phyloP scores from a whole-genome alignment of 176 grass and related monocot genomes.

The Typha latifolia region DNA sequence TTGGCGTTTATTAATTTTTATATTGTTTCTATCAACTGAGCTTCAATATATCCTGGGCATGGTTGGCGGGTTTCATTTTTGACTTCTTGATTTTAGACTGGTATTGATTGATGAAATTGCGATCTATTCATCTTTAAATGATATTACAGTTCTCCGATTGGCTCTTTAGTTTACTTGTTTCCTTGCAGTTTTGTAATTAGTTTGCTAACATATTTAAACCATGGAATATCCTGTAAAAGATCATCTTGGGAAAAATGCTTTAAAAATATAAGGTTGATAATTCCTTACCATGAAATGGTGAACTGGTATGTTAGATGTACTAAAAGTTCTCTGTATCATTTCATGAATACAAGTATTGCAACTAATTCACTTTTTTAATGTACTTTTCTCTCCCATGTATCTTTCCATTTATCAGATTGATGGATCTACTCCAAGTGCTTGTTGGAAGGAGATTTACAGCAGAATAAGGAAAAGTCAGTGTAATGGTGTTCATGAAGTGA shows the following conservation, averaged over 20 bases:
- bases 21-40: too few relatives aligned
- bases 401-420: slow-evolving; percentile 49
- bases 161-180: not conserved
- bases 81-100: not conserved
- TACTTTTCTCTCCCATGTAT: not conserved
- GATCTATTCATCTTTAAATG: not conserved
- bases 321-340: not conserved
- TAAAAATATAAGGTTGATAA: not conserved
- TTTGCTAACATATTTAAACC: not conserved
- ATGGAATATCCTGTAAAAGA: not conserved
- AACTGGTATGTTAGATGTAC: not conserved
- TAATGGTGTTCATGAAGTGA: slow-evolving; percentile 35
- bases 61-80: not conserved
- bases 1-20: too few relatives aligned
- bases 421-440: slow-evolving; percentile 71
- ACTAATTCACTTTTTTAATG: not conserved
- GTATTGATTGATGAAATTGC: not conserved
- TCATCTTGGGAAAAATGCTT: not conserved
- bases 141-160: not conserved
- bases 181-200: not conserved
- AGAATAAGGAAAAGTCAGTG: slow-evolving; percentile 64
- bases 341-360: not conserved
- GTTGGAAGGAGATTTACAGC: slow-evolving; percentile 93
- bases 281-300: not conserved
- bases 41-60: not conserved